phyloP scores from a whole-genome alignment of 225 moss, liverwort and hornwort species.

The Takakia lepidozioides region DNA sequence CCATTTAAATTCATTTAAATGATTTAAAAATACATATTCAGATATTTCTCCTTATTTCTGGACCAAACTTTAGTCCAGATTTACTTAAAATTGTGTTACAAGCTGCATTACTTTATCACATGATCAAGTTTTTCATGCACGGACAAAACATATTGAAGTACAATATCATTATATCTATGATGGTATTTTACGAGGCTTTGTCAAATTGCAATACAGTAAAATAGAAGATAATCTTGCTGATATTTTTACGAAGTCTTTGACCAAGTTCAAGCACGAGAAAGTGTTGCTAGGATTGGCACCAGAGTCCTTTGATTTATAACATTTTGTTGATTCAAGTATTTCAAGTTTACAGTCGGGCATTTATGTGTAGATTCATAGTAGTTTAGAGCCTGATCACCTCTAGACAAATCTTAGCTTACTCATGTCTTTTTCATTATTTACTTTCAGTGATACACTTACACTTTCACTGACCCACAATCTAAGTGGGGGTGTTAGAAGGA shows the following conservation, averaged over 20 bases:
- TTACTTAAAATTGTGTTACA: too few relatives aligned
- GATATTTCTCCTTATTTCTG: too few relatives aligned
- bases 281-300: neutral
- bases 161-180: neutral
- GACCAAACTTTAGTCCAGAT: too few relatives aligned
- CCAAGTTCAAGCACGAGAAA: too few relatives aligned
- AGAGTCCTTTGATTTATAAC: neutral
- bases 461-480: neutral
- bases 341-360: neutral
- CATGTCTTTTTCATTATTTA: too few relatives aligned
- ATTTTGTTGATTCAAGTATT: neutral
- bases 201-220: neutral
- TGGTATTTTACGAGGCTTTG: neutral
- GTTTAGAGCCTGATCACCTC: neutral
- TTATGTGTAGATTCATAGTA: neutral
- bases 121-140: neutral
- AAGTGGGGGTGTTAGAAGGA: conserved; percentile 1
- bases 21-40: too few relatives aligned
- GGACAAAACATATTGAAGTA: too few relatives aligned
- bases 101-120: neutral
- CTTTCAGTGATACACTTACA: neutral
- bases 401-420: neutral
- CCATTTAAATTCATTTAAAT: too few relatives aligned
- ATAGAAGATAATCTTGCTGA: conserved; percentile 1
- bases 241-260: conserved; percentile 1